phyloP scores from a whole-genome alignment of 2,329 filamentous ascomycete genomes.

The Penicillium glabrum region DNA sequence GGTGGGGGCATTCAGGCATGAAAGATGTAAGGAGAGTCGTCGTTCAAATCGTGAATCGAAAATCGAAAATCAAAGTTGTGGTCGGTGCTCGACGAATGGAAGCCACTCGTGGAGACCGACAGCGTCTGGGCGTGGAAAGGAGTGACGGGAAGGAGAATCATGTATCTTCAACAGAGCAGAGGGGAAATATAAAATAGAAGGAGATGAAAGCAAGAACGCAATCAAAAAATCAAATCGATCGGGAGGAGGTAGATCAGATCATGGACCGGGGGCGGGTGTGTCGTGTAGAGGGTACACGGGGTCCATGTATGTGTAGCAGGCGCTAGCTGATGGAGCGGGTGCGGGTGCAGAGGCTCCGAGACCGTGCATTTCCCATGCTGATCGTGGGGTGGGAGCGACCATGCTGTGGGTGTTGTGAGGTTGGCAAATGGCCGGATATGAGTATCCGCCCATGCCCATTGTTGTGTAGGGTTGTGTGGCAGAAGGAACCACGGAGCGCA shows the following conservation, averaged over 20 bases:
- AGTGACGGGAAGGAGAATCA: slow-evolving; percentile 26
- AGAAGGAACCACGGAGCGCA: slow-evolving; percentile 36
- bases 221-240: slow-evolving; percentile 2
- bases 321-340: slow-evolving; percentile 25
- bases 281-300: slow-evolving; percentile 36
- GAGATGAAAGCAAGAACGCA: slow-evolving; percentile 7
- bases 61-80: background rate
- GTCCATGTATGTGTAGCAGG: slow-evolving; percentile 35
- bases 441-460: slow-evolving; percentile 32
- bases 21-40: slow-evolving; percentile 36
- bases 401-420: slow-evolving; percentile 28
- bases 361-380: slow-evolving; percentile 40
- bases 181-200: slow-evolving; percentile 24
- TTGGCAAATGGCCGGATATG: slow-evolving; percentile 34
- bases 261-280: slow-evolving; percentile 24
- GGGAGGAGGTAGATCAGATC: slow-evolving; percentile 7
- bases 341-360: slow-evolving; percentile 29
- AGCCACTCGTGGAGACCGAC: background rate
- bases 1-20: slow-evolving; percentile 33
- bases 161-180: slow-evolving; percentile 24
- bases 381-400: slow-evolving; percentile 32
- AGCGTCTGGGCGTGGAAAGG: slow-evolving; percentile 26
- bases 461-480: slow-evolving; percentile 32
- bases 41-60: slow-evolving; percentile 24
- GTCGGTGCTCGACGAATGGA: background rate